A percentile compares a stretch with the other conserved stretches of the same genome.
Conservation (phyloP, 768 basidiomycete genomes). For the Wakefieldia striispora region DNA sequence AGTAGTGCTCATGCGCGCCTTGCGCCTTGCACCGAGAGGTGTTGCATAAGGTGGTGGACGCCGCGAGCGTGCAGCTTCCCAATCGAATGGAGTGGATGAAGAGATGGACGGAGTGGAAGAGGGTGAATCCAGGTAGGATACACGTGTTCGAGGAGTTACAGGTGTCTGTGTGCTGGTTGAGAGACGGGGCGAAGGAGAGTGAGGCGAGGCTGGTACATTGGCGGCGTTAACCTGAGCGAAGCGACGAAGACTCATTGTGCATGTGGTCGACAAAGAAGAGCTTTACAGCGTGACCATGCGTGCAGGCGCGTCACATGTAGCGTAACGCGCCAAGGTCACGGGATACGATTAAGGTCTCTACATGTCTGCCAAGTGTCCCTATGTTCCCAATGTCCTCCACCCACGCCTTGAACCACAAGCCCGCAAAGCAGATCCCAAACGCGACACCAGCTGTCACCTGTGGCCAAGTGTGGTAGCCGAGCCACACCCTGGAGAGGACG, state of each 20-base stretch:
- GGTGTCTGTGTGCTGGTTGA: conserved; percentile 40
- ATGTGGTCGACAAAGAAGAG: conserved; percentile 6
- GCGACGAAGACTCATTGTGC: conserved; percentile 53
- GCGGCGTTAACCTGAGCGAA: conserved; percentile 51
- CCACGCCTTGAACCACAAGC: conserved; percentile 62
- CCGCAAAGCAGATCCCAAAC: conserved; percentile 54
- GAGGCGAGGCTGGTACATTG: conserved; percentile 38
- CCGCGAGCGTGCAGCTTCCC: conserved; percentile 76
- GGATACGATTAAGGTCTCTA: conserved; percentile 9
- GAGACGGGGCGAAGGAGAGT: conserved; percentile 36
- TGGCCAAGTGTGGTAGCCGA: conserved; percentile 72
- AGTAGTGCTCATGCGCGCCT: conserved; percentile 37
- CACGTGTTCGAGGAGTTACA: conserved; percentile 44
- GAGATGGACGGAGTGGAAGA: conserved; percentile 71
- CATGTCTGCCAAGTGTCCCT: conserved; percentile 15
- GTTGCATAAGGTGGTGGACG: conserved; percentile 72
- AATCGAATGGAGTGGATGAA: conserved; percentile 78
- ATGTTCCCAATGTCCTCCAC: conserved; percentile 19
- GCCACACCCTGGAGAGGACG: conserved; percentile 64
- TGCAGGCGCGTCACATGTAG: conserved; percentile 22
- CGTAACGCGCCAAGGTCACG: conserved; percentile 26
- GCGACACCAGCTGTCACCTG: conserved; percentile 62
- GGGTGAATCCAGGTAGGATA: conserved; percentile 58
- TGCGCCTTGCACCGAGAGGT: conserved; percentile 48
- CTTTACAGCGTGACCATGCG: conserved; percentile 14